A percentile compares a stretch with the other conserved stretches of the same genome.
Conservation (phyloP, 305 asterid genomes). For the Lippia alba region DNA sequence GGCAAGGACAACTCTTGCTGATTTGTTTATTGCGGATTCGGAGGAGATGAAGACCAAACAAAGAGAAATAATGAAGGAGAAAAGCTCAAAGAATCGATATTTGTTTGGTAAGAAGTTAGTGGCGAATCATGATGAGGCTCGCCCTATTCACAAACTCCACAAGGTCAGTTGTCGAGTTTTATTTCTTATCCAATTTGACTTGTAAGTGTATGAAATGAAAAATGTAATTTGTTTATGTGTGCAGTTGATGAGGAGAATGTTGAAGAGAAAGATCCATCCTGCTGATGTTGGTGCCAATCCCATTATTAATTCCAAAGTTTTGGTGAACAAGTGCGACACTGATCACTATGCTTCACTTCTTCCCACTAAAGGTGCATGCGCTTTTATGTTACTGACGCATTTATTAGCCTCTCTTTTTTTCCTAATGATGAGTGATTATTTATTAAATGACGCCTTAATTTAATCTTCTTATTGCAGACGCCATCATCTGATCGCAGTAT, state of each 20-base stretch:
- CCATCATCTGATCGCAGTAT: slow-evolving; percentile 24
- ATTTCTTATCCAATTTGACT: background rate
- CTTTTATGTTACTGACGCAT: too few relatives aligned
- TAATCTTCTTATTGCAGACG: slow-evolving; percentile 24
- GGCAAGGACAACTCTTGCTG: slow-evolving; percentile 38
- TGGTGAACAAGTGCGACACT: slow-evolving; percentile 7
- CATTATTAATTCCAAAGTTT: slow-evolving; percentile 26
- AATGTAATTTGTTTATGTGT: background rate
- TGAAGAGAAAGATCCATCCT: slow-evolving; percentile 79
- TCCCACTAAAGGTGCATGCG: slow-evolving; percentile 53
- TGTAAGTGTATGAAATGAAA: too few relatives aligned
- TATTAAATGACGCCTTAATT: background rate
- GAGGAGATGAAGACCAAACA: slow-evolving; percentile 3
- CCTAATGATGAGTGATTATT: too few relatives aligned
- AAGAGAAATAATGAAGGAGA: slow-evolving; percentile 5
- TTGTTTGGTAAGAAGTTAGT: slow-evolving; percentile 49
- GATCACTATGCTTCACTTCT: slow-evolving; percentile 52
- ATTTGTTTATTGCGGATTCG: slow-evolving; percentile 61
- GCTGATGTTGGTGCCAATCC: slow-evolving; percentile 44
- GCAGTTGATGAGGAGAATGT: slow-evolving; percentile 69
- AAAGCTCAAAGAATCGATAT: slow-evolving; percentile 20
- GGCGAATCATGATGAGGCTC: slow-evolving; percentile 37
- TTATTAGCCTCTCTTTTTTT: too few relatives aligned
- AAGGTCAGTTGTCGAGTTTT: slow-evolving; percentile 44
- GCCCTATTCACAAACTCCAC: slow-evolving; percentile 56